A percentile compares a stretch with the other conserved stretches of the same genome.
These are phyloP conservation scores for Aspergillus aculeatus DNA, from an alignment of 2,329 filamentous ascomycete genomes.

Conservation along the genomic window DNA sequence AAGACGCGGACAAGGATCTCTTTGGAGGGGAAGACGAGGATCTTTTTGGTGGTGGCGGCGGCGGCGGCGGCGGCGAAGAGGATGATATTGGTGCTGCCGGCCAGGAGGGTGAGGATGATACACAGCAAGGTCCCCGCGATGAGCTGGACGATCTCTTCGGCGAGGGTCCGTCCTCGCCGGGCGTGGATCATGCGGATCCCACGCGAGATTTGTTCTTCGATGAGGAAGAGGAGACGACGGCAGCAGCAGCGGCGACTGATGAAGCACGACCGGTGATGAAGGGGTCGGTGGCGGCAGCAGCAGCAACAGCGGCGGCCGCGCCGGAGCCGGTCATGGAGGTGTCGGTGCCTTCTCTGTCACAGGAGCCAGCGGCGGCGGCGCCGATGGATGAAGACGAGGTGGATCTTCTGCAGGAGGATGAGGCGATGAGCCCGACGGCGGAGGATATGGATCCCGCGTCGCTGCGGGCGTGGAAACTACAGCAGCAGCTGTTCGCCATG, in stretches of 20 bases:
- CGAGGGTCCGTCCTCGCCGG: conserved; percentile 41
- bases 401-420: conserved; percentile 28
- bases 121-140: conserved; percentile 31
- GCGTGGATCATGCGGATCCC: conserved; percentile 29
- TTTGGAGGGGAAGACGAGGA: conserved; percentile 41
- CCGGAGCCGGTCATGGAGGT: background rate
- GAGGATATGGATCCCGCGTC: conserved; percentile 44
- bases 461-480: conserved; percentile 46
- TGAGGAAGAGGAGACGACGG: conserved; percentile 26
- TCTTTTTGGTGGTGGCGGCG: conserved; percentile 27
- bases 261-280: conserved; percentile 18
- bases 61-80: background rate
- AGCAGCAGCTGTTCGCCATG: conserved; percentile 49
- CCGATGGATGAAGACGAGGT: conserved; percentile 30
- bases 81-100: background rate
- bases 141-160: conserved; percentile 52
- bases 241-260: background rate
- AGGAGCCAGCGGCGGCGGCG: conserved; percentile 16
- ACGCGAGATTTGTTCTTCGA: conserved; percentile 35
- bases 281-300: background rate
- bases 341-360: background rate
- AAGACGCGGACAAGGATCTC: conserved; percentile 27
- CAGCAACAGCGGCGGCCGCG: background rate
- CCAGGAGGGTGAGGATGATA: conserved; percentile 14
- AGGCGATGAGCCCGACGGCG: conserved; percentile 25